Conservation (phyloP, 331 rosid genomes). For the Arachis monticola region DNA sequence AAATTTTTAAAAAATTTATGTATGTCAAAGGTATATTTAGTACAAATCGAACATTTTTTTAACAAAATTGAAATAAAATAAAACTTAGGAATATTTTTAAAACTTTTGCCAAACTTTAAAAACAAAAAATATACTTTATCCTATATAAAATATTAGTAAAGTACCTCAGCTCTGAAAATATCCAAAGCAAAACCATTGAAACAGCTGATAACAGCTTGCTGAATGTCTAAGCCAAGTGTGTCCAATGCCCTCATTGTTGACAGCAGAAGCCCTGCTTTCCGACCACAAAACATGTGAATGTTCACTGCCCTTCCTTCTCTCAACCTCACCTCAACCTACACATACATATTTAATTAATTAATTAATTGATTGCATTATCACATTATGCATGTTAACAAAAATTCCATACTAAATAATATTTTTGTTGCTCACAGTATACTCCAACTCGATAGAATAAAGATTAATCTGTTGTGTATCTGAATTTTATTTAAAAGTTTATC, state of each 20-base stretch:
- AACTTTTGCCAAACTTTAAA: too few relatives aligned
- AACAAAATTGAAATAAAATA: too few relatives aligned
- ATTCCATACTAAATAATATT: constrained; percentile 2
- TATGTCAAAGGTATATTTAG: too few relatives aligned
- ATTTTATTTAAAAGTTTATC: too few relatives aligned
- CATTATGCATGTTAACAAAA: neutral
- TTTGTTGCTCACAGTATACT: too few relatives aligned
- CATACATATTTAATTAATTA: neutral
- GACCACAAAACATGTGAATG: constrained; percentile 79
- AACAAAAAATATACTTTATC: neutral
- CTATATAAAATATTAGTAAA: neutral
- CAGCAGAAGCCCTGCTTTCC: constrained; percentile 74
- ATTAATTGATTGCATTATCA: constrained; percentile 12
- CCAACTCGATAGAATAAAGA: too few relatives aligned
- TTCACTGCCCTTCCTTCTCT: constrained; percentile 84
- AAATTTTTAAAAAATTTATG: too few relatives aligned
- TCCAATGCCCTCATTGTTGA: constrained; percentile 82
- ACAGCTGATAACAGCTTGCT: constrained; percentile 86
- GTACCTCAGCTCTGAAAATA: constrained; percentile 75
- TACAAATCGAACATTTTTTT: too few relatives aligned
- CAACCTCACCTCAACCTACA: constrained; percentile 72
- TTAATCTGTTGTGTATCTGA: too few relatives aligned
- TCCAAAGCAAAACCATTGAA: constrained; percentile 91
- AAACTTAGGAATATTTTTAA: too few relatives aligned
- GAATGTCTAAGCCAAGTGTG: constrained; percentile 76